Percentiles rank a stretch among this genome's conserved stretches.
Conservation (phyloP, 1,139 yeast species). For the Candida freyschussii region DNA sequence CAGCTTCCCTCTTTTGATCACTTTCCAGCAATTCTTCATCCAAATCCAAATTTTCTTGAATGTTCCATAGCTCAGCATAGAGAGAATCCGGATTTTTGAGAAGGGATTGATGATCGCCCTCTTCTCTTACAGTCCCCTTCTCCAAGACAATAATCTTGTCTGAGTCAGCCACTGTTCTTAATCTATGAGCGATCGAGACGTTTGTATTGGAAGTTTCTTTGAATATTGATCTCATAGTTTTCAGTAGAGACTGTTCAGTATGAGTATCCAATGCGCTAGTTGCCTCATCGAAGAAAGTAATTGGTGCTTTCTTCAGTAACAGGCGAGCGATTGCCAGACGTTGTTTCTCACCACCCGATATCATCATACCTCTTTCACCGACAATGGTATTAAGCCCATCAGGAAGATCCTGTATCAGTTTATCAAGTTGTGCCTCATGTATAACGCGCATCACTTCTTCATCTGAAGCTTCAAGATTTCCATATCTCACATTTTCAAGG, state of each 20-base stretch:
- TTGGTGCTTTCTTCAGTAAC: constrained; percentile 76
- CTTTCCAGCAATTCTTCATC: constrained; percentile 29
- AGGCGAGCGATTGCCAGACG: constrained; percentile 90
- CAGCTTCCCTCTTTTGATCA: constrained; percentile 12
- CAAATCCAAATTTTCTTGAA: constrained; percentile 75
- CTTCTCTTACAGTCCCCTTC: constrained; percentile 77
- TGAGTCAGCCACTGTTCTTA: constrained; percentile 90
- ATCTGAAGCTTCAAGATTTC: constrained; percentile 68
- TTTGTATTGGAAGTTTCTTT: constrained; percentile 60
- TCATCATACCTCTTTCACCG: constrained; percentile 99
- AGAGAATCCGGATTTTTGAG: constrained; percentile 51
- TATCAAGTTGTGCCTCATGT: constrained; percentile 61
- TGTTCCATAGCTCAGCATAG: constrained; percentile 80
- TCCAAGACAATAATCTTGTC: constrained; percentile 87
- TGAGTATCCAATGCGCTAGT: constrained; percentile 96
- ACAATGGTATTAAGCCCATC: constrained; percentile 82
- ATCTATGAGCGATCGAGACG: constrained; percentile 88
- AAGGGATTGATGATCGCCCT: constrained; percentile 72
- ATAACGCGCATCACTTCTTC: constrained; percentile 67
- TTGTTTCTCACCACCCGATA: constrained; percentile 98
- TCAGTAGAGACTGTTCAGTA: constrained; percentile 81
- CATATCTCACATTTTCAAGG: constrained; percentile 82
- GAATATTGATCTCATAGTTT: constrained; percentile 64
- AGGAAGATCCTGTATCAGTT: constrained; percentile 66
- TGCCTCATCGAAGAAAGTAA: constrained; percentile 94